Evolutionary conservation across 495 filamentous ascomycete genomes (phyloP), one percentile per base, ranked within the genome.

Genomic region (Cetradonia linearis): DNA sequence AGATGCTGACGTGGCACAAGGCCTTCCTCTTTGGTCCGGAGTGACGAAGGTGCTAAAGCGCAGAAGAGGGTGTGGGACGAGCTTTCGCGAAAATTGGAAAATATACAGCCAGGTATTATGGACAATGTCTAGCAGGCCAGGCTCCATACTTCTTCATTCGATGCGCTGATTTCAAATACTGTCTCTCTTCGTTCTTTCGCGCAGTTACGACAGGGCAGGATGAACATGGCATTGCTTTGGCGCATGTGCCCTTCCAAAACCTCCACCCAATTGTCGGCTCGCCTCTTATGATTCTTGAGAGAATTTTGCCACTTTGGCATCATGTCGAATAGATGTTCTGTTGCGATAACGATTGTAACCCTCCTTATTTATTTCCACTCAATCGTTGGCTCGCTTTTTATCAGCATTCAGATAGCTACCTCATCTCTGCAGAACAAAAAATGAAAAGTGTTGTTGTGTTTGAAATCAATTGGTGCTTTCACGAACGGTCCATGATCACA

Each of bases 61-160:
- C 73, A 83, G 54, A 70, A 74, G 66, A 73, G 70, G 66, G 70
- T 86, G 9, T 79, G 82, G 73, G 60, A 61, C n/a, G 80, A 86
- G 69, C 33, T 84, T 10, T 67, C 68, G 18, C 62, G 59, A 27
- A 78, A 83, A 50, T 33, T 83, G 42, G 78, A 80, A 61, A 72
- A 65, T 36, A 69, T 81, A 25, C 61, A 66, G 31, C 76, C 77
- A 10, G 76, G 77, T 3, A 70, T 79, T 18, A 72, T 70, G 60
- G 33, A 23, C 1, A 67, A 66, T 47, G 38, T 70, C 2, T 69
- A 36, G 61, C 4, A 20, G 4, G 42, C 42, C 20, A 25, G 42
- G 3, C 20, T 3, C 42, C 42, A 25, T 10, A 46, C 42, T 23
- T 25, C 5, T 0, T 46, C 42, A 10, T 13, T 46, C 42, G n/a